Conservation (phyloP, 169 alveolate genomes). For the Plasmodium gallinaceum region DNA sequence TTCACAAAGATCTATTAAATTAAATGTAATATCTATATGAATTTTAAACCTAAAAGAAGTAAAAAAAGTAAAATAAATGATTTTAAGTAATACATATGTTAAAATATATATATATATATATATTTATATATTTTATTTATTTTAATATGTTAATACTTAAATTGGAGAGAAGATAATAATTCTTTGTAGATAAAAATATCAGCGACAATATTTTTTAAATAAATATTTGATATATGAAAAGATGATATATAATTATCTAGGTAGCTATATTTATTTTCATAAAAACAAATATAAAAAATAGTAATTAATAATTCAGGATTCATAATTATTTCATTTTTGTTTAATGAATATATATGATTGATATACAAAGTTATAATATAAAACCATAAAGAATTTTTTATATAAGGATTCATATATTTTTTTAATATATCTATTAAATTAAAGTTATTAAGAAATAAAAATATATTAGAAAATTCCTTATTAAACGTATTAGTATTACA, state of each 20-base stretch:
- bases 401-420: constrained; percentile 46
- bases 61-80: constrained; percentile 2
- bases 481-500: constrained; percentile 9
- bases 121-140: background rate
- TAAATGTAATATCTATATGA: constrained; percentile 28
- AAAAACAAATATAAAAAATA: constrained; percentile 61
- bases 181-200: constrained; percentile 55
- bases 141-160: constrained; percentile 3
- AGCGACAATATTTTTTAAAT: constrained; percentile 6
- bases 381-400: constrained; percentile 60
- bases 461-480: constrained; percentile 9
- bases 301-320: constrained; percentile 59
- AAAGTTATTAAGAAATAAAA: constrained; percentile 17
- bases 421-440: constrained; percentile 24
- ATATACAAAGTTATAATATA: constrained; percentile 38
- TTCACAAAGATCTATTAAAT: constrained; percentile 24
- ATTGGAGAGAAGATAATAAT: constrained; percentile 21
- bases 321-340: background rate
- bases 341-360: constrained; percentile 23
- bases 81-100: background rate
- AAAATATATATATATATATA: background rate
- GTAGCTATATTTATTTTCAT: constrained; percentile 17
- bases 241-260: constrained; percentile 29
- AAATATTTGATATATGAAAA: constrained; percentile 15
- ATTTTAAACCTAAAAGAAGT: constrained; percentile 41